These are phyloP conservation scores for Aspergillus haitiensis DNA, from an alignment of 495 filamentous ascomycete genomes.

Conservation along the genomic window DNA sequence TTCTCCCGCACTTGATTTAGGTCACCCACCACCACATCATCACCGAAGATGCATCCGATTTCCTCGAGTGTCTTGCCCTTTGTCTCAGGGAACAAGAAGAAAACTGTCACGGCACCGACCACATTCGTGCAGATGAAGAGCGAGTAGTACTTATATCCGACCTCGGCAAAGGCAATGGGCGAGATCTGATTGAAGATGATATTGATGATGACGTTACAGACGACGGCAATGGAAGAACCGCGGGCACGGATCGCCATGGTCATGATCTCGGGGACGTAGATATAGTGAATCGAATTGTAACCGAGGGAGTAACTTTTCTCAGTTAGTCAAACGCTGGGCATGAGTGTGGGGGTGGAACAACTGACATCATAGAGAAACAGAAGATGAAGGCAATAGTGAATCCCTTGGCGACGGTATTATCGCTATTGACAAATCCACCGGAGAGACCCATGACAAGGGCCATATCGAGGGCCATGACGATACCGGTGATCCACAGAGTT, in stretches of 20 bases:
- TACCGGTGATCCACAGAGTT: slow-evolving; percentile 15
- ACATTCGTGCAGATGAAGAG: slow-evolving; percentile 55
- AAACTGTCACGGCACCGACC: slow-evolving; percentile 44
- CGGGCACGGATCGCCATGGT: slow-evolving; percentile 55
- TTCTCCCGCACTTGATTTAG: slow-evolving; percentile 8
- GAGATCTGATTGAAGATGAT: slow-evolving; percentile 57
- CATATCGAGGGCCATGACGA: slow-evolving; percentile 12
- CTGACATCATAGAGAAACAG: slow-evolving; percentile 13
- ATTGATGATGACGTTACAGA: slow-evolving; percentile 56
- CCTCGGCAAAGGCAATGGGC: slow-evolving; percentile 49
- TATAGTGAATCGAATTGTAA: slow-evolving; percentile 56
- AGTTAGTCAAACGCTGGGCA: slow-evolving; percentile 57
- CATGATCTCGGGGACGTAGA: slow-evolving; percentile 57
- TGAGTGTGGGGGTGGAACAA: slow-evolving; percentile 46
- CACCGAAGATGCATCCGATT: slow-evolving; percentile 48
- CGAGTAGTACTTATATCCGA: slow-evolving; percentile 55
- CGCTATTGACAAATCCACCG: slow-evolving; percentile 3
- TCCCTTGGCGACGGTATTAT: slow-evolving; percentile 14
- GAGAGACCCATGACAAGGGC: slow-evolving; percentile 16
- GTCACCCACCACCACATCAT: slow-evolving; percentile 13
- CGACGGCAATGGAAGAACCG: slow-evolving; percentile 52
- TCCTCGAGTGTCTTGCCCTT: slow-evolving; percentile 54
- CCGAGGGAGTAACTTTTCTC: slow-evolving; percentile 55
- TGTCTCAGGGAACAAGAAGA: slow-evolving; percentile 54
- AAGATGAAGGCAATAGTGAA: slow-evolving; percentile 18